Percentiles rank a stretch among this genome's conserved stretches.
These are phyloP conservation scores for Candida odintsovae DNA, from an alignment of 805 yeast species.

Conservation along the genomic window DNA sequence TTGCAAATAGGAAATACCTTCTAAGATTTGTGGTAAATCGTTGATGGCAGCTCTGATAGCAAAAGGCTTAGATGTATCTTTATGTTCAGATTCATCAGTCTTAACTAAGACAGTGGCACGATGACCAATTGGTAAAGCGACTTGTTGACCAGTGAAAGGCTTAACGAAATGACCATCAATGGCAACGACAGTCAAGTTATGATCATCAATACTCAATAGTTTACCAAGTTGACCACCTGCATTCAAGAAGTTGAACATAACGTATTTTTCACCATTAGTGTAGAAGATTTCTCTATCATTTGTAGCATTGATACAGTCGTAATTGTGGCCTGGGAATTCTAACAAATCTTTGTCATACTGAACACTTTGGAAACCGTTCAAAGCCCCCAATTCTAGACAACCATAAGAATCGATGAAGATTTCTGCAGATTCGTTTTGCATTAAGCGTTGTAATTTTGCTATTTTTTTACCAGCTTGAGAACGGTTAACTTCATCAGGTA, in stretches of 20 bases:
- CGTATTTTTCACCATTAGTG: conserved; percentile 22
- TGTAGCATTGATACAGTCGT: conserved; percentile 20
- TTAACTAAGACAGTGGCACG: conserved; percentile 59
- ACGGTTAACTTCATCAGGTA: not conserved
- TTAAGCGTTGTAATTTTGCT: too few species aligned
- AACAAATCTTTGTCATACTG: conserved; percentile 5
- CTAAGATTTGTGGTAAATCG: conserved; percentile 56
- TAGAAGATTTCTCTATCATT: conserved; percentile 18
- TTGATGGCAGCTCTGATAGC: conserved; percentile 52
- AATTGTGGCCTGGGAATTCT: conserved; percentile 12
- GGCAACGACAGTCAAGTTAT: conserved; percentile 48
- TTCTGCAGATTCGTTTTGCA: not conserved
- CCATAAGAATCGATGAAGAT: conserved; percentile 7
- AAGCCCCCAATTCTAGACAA: conserved; percentile 4
- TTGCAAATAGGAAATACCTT: conserved; percentile 49
- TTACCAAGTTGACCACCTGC: conserved; percentile 32
- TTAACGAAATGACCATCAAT: conserved; percentile 53
- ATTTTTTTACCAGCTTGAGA: too few species aligned
- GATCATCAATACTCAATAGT: conserved; percentile 40
- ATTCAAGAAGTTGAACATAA: conserved; percentile 27
- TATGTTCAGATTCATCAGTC: conserved; percentile 37
- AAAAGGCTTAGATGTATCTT: conserved; percentile 27
- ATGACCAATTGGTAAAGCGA: conserved; percentile 70
- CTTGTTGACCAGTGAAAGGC: conserved; percentile 40
- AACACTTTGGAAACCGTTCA: conserved; percentile 5